A percentile compares a stretch with the other conserved stretches of the same genome.
Conservation (phyloP, 2,329 filamentous ascomycete genomes). For the Claviceps fusiformis region DNA sequence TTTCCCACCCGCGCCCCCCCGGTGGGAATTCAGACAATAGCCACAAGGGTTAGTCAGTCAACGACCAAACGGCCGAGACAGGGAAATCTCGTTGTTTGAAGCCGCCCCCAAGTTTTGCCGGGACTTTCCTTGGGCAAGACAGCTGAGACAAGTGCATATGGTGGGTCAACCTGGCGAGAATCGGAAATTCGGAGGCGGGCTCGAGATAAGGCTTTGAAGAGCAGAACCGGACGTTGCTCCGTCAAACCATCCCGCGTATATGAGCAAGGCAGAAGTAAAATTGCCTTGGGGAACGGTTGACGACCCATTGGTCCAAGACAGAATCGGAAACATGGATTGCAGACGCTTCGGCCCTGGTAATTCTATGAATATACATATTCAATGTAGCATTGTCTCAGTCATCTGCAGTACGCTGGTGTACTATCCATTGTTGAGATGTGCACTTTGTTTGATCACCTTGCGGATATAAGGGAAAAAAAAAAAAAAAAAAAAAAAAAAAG, state of each 20-base stretch:
- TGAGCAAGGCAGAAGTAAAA: not conserved
- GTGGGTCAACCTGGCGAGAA: not conserved
- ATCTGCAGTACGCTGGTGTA: not conserved
- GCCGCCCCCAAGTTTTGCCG: not conserved
- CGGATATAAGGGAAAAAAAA: not conserved
- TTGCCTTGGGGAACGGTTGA: not conserved
- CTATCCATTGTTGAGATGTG: not conserved
- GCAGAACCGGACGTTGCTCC: not conserved
- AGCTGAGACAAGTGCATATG: not conserved
- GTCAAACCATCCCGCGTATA: not conserved
- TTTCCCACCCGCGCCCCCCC: too few species aligned
- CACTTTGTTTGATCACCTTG: not conserved
- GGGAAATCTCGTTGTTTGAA: not conserved
- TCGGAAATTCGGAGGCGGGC: not conserved
- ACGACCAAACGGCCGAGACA: not conserved
- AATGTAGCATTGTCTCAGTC: not conserved
- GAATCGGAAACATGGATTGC: not conserved
- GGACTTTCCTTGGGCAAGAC: not conserved
- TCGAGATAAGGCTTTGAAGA: not conserved
- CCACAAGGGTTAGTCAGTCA: not conserved
- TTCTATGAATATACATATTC: not conserved
- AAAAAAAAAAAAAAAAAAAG: too few species aligned
- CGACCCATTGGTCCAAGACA: not conserved
- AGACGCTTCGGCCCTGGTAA: not conserved
- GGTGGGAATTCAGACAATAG: not conserved